These are phyloP conservation scores for Atkinsonella hypoxylon DNA, from an alignment of 2,329 filamentous ascomycete genomes.

Conservation along the genomic window DNA sequence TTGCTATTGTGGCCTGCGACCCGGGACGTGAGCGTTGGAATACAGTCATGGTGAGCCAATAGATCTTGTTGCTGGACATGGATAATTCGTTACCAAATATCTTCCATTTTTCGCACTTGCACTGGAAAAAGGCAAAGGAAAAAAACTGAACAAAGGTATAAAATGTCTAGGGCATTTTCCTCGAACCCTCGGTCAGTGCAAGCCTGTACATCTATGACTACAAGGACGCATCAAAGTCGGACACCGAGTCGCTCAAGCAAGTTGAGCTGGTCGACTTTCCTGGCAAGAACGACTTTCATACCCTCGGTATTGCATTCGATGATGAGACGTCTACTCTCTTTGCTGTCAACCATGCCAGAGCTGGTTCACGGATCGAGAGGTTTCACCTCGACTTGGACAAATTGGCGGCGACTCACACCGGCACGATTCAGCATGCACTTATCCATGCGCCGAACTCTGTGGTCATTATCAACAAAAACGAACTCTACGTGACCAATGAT, in stretches of 20 bases:
- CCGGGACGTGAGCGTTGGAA: conserved; percentile 28
- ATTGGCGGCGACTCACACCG: conserved; percentile 22
- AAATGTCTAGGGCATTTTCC: conserved; percentile 14
- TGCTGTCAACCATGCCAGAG: conserved; percentile 24
- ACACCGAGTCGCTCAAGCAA: conserved; percentile 11
- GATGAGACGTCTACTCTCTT: conserved; percentile 22
- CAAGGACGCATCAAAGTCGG: conserved; percentile 6
- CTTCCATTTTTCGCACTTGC: neutral
- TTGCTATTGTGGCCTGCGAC: conserved; percentile 27
- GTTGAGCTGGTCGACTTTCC: conserved; percentile 14
- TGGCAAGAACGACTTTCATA: conserved; percentile 25
- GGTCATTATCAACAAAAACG: conserved; percentile 18
- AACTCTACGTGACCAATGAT: conserved; percentile 30
- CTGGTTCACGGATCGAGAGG: conserved; percentile 24
- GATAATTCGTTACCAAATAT: neutral
- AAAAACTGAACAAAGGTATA: neutral
- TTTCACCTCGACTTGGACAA: conserved; percentile 24
- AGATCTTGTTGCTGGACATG: neutral
- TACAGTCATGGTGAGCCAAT: conserved; percentile 25
- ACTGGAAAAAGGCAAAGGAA: too few species aligned
- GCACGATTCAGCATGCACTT: conserved; percentile 25
- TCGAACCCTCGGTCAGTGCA: conserved; percentile 12
- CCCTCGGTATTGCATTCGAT: conserved; percentile 27
- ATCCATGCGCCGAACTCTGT: conserved; percentile 28
- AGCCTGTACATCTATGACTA: conserved; percentile 28